Conservation (phyloP, 1,139 yeast species). For the Saccharomyces uvarum region DNA sequence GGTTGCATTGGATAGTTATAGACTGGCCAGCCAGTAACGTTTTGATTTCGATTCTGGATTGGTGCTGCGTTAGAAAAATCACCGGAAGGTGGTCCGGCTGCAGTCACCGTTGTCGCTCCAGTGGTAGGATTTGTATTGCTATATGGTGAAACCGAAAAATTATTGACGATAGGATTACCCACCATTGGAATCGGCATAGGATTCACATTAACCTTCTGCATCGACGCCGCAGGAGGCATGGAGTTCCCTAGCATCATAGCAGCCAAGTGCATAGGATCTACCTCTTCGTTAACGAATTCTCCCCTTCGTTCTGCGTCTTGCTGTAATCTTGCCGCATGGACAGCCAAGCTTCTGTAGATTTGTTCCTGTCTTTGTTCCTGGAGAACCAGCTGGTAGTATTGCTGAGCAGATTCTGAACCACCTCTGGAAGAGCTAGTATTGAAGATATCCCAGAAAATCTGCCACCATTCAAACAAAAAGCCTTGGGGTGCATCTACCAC, state of each 20-base stretch:
- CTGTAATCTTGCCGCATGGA: conserved; percentile 36
- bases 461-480: conserved; percentile 92
- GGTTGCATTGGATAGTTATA: conserved; percentile 11
- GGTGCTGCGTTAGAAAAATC: neutral
- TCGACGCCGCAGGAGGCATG: neutral
- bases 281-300: conserved; percentile 18
- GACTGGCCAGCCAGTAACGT: conserved; percentile 15
- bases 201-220: conserved; percentile 1
- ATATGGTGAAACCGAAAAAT: conserved; percentile 9
- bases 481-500: conserved; percentile 72
- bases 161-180: neutral
- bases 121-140: conserved; percentile 19
- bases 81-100: conserved; percentile 6
- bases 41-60: conserved; percentile 2
- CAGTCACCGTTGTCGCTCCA: conserved; percentile 16
- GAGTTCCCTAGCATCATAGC: conserved; percentile 8
- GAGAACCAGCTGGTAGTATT: conserved; percentile 63
- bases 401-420: conserved; percentile 56
- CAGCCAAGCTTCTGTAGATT: conserved; percentile 39
- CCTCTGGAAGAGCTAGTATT: conserved; percentile 67
- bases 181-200: conserved; percentile 1
- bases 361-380: conserved; percentile 59
- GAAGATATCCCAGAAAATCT: conserved; percentile 88
- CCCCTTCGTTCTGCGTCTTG: conserved; percentile 27
- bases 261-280: conserved; percentile 19